phyloP scores from a whole-genome alignment of 2,329 filamentous ascomycete genomes.

The Aspergillus vadensis region DNA sequence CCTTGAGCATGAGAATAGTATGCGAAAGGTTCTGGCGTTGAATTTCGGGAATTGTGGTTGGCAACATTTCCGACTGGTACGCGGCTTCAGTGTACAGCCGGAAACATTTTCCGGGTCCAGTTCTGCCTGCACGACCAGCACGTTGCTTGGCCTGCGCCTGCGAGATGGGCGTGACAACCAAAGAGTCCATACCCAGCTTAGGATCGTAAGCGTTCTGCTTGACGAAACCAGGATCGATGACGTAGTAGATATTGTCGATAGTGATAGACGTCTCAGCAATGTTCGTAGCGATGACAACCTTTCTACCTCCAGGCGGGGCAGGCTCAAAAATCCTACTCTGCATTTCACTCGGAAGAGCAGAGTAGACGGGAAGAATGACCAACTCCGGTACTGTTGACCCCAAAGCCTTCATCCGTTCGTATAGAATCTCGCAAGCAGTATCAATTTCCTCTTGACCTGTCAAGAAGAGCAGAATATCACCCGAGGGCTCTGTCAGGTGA shows the following conservation, averaged over 20 bases:
- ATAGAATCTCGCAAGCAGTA: slow-evolving; percentile 86
- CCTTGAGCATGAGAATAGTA: slow-evolving; percentile 96
- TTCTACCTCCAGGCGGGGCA: slow-evolving; percentile 78
- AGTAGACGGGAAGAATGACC: slow-evolving; percentile 94
- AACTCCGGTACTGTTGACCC: slow-evolving; percentile 89
- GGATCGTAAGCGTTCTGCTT: slow-evolving; percentile 98
- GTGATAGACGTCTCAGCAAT: slow-evolving; percentile 98
- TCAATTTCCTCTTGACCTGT: slow-evolving; percentile 99
- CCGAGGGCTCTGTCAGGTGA: slow-evolving; percentile 85
- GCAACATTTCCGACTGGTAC: slow-evolving; percentile 95
- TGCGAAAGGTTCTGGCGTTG: slow-evolving; percentile 89
- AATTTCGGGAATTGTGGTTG: slow-evolving; percentile 94
- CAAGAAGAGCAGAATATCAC: slow-evolving; percentile 94
- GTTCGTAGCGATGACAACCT: slow-evolving; percentile 97
- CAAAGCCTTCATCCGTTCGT: slow-evolving; percentile 93
- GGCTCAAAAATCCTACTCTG: slow-evolving; percentile 95
- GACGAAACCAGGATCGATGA: slow-evolving; percentile 94
- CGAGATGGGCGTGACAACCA: slow-evolving; percentile 93
- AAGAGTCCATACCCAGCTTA: slow-evolving; percentile 95
- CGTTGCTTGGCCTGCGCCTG: slow-evolving; percentile 96
- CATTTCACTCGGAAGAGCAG: slow-evolving; percentile 87
- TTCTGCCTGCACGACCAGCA: slow-evolving; percentile 88
- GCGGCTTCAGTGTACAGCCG: slow-evolving; percentile 92
- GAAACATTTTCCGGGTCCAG: slow-evolving; percentile 94
- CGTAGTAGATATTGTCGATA: slow-evolving; percentile 96